A percentile compares a stretch with the other conserved stretches of the same genome.
Evolutionary conservation across 164 flowering plant species (phyloP).

Genomic region (Hamamelis virginiana): DNA sequence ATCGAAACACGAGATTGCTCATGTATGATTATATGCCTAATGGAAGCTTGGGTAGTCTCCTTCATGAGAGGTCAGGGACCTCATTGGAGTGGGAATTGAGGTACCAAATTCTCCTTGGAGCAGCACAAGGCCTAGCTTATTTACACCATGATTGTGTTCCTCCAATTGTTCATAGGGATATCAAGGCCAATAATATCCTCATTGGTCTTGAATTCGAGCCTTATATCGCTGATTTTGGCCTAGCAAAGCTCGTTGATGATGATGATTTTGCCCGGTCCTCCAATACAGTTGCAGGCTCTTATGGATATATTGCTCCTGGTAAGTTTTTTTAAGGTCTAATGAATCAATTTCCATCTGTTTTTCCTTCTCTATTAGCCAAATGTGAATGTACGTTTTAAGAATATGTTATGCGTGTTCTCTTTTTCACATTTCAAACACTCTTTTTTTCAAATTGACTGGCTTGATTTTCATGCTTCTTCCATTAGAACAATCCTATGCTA

Average conservation of each 20-base stretch:
- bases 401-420: too few species aligned
- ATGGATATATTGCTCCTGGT: slow-evolving; percentile 75
- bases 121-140: slow-evolving; percentile 59
- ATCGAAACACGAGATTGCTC: slow-evolving; percentile 42
- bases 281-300: slow-evolving; percentile 55
- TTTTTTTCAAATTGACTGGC: too few species aligned
- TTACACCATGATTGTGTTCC: slow-evolving; percentile 66
- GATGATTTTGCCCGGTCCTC: slow-evolving; percentile 44
- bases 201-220: slow-evolving; percentile 59
- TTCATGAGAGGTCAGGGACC: slow-evolving; percentile 38
- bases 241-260: slow-evolving; percentile 52
- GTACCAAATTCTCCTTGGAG: slow-evolving; percentile 51
- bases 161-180: slow-evolving; percentile 63
- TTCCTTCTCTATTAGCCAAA: background rate
- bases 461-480: too few species aligned
- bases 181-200: slow-evolving; percentile 65
- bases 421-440: too few species aligned
- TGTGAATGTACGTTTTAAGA: too few species aligned
- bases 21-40: slow-evolving; percentile 66
- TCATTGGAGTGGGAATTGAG: slow-evolving; percentile 55
- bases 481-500: background rate
- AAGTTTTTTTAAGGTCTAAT: background rate
- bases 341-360: background rate
- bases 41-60: slow-evolving; percentile 55
- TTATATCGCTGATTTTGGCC: slow-evolving; percentile 58